Percentiles rank a stretch among this genome's conserved stretches.
These are phyloP conservation scores for Hymenoscyphus repandus DNA, from an alignment of 2,329 filamentous ascomycete species.

Conservation along the genomic window DNA sequence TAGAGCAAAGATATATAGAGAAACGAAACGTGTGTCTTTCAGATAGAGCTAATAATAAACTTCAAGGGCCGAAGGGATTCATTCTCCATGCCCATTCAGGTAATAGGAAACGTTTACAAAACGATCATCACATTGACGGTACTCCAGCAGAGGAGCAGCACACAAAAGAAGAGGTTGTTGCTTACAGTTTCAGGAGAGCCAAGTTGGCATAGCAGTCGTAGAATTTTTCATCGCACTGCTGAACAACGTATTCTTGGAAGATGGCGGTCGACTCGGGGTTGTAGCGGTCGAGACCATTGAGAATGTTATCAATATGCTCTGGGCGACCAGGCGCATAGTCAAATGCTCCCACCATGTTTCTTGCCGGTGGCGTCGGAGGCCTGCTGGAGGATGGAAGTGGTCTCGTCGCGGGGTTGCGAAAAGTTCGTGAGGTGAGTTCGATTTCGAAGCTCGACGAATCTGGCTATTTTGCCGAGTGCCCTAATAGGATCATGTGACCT, in stretches of 20 bases:
- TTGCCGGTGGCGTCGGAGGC: background rate
- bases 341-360: conserved; percentile 43
- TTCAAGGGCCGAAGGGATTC: conserved; percentile 60
- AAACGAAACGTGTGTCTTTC: conserved; percentile 38
- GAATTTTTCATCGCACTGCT: conserved; percentile 92
- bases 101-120: conserved; percentile 97
- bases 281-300: conserved; percentile 96
- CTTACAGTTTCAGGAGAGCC: conserved; percentile 94
- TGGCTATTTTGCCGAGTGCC: conserved; percentile 5
- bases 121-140: conserved; percentile 62
- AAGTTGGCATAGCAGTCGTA: conserved; percentile 97
- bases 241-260: conserved; percentile 90
- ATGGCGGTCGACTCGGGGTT: conserved; percentile 93
- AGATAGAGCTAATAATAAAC: conserved; percentile 73
- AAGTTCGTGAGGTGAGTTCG: conserved; percentile 1
- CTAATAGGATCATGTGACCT: conserved; percentile 1
- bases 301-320: conserved; percentile 85
- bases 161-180: conserved; percentile 29
- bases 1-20: background rate
- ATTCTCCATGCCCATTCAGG: conserved; percentile 62
- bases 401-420: background rate
- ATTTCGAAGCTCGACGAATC: background rate
- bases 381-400: background rate
- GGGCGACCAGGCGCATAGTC: conserved; percentile 91
- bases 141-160: background rate